Base-by-base conservation (phyloP, 306 rosid genomes). In the Senna tora region DNA sequence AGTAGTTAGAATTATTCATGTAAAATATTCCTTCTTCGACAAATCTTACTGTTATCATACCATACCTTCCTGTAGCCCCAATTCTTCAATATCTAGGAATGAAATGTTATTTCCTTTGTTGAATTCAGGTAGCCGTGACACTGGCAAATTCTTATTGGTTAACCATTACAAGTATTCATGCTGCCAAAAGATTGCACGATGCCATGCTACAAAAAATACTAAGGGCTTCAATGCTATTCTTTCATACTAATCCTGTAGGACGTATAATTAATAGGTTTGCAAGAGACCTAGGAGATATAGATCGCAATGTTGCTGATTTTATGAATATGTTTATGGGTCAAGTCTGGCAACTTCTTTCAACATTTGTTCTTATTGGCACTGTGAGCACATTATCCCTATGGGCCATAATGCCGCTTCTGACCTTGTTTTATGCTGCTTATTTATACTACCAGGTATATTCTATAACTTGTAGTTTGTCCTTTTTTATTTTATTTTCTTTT, bases 221-320 rank as follows among this genome's bases (percentile, higher is more conserved):
- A 16, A 65, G 84, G 52, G 96, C 97, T 80, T 97, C 93, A 51
- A 88, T 93, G 97, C 33, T 82, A 22, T 93, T 93, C 90, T 93
- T 93, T 79, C 97, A 93, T 82, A 87, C 93, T 42, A 93, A 88
- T 81, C 98, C 97, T 19, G 82, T 83, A 41, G 97, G 98, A 33
- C 83, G 98, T 62, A 87, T 93, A 72, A 87, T 93, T 78, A 93
- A 93, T 68, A 85, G 98, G 79, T 93, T 93, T 73, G 90, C 98
- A 3, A 90, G 76, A 75, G 98, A 93, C 80, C 66, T 78, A 0
- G 92, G 92, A 49, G 98, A 93, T 67, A 86, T 93, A 45, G 98
- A 93, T 74, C 79, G 88, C 52, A 64, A 52, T 68, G 87, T 93
- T 53, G 88, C 93, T 47, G 60, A 16, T 71, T 36, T 70, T 59